Base-by-base conservation (phyloP, 1,284 basidiomycete species). In the Meira nashicola region DNA sequence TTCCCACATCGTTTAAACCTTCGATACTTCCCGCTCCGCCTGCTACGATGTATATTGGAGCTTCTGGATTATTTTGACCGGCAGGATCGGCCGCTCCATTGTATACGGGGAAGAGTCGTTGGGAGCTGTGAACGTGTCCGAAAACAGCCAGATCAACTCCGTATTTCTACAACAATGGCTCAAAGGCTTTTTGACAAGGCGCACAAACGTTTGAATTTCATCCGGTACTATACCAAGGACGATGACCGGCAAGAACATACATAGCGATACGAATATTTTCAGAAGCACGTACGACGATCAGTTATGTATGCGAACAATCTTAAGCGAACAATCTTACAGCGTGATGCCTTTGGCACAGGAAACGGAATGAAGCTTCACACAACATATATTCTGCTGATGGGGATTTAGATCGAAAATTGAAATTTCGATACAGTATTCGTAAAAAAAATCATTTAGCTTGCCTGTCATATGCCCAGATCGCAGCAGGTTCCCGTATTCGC, bases 51-150 rank as follows among this genome's bases (percentile, higher is more conserved):
- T 71, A 61, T 62, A 60, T 62, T 11, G 69, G 64, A 8, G 75
- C 76, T 62, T 75, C 65, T 56, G 77, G 74, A 66, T 75, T 66
- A 59, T 74, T 62, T 21, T 76, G 57, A 6, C 54, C 55, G 17
- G 55, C 58, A 4, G 65, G 33, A 63, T 70, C 68, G 41, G 70
- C 73, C 8, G 60, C 67, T 59, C 72, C 71, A 23, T 60, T 59
- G 50, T 72, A 66, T 21, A 78, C 65, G 0, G 79, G 79, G 28
- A 60, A 65, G 10, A 74, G 60, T 15, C 77, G 71, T 60, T 80
- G 75, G 52, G 76, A 71, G 69, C 72, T 76, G 70, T 80, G 79
- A 39, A 79, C 78, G 63, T 80, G 79, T 23, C 79, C 79, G 3
- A 63, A 65, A 25, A 68, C 54, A 48, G 75, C 73, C 50, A 79